Evolutionary conservation across 2,329 filamentous ascomycete genomes (phyloP), one percentile per base, ranked within the genome.

Genomic region (Drechmeria coniospora): DNA sequence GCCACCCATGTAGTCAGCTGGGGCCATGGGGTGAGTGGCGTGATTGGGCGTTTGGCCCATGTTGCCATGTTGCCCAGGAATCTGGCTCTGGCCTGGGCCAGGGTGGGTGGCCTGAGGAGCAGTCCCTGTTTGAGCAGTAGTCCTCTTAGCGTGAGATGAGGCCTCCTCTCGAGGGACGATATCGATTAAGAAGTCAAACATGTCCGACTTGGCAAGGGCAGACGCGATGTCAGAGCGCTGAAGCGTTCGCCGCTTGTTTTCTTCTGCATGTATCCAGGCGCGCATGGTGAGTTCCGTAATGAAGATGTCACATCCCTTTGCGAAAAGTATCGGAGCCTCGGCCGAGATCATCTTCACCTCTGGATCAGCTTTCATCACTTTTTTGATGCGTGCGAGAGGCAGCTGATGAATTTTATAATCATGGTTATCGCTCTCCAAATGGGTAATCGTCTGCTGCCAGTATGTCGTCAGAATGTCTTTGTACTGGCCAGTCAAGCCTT

Each of bases 261-360:
- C 90, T 50, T 98, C 90, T 11, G 90, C 90, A 45, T 98, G 90
- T 38, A 98, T 98, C 90, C 90, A 98, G 25, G 90, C 90, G 38
- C 90, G 82, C 90, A 98, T 98, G 6, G 90, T 98, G 35, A 98
- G 65, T 56, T 98, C 90, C 1, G 86, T 94, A 48, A 98, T 98
- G 59, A 98, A 98, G 48, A 95, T 94, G 49, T 98, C 90, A 55
- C 90, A 95, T 21, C 87, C 90, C 56, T 98, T 98, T 28, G 90
- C 90, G 46, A 98, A 98, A 10, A 98, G 65, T 42, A 98, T 98
- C 1, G 90, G 90, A 2, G 90, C 90, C 57, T 98, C 90, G 7
- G 90, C 90, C 4, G 86, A 95, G 37, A 98, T 98, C 90, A 98
- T 98, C 63, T 98, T 98, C 26, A 98, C 90, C 46, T 98, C 90